A percentile compares a stretch with the other conserved stretches of the same genome.
These are phyloP conservation scores for Vicia faba DNA, from an alignment of 306 rosid species.

Conservation along the genomic window DNA sequence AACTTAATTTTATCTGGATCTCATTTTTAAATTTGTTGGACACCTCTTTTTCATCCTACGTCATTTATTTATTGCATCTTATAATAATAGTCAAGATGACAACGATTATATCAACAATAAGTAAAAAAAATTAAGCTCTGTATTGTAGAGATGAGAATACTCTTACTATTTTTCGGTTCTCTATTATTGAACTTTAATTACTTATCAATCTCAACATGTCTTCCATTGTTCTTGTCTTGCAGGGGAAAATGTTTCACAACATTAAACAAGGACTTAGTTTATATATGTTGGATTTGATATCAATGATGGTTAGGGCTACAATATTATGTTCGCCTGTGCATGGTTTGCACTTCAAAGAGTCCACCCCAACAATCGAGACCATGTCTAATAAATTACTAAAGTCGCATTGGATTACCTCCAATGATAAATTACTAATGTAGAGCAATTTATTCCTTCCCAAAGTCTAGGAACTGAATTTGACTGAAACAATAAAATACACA, in stretches of 20 bases:
- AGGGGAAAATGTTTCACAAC: conserved; percentile 2
- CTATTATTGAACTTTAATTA: background rate
- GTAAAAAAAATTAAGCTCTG: no score
- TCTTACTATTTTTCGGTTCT: background rate
- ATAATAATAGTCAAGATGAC: no score
- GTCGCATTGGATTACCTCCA: background rate
- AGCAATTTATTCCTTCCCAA: no score
- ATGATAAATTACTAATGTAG: no score
- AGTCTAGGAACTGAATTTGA: no score
- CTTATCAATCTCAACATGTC: background rate
- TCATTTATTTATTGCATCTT: no score
- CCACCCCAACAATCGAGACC: background rate
- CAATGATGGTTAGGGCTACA: background rate
- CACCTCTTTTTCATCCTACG: no score
- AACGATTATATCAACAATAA: no score
- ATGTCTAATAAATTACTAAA: background rate
- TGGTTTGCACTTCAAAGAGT: background rate
- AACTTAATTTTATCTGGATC: no score
- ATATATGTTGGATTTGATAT: background rate
- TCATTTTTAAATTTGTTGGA: no score
- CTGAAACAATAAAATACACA: no score
- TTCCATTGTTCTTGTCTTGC: background rate
- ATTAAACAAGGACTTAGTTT: background rate
- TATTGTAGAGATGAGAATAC: no score
- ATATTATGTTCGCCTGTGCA: background rate